Conservation (phyloP, 2,329 filamentous ascomycete species). For the Phialophora macrospora region DNA sequence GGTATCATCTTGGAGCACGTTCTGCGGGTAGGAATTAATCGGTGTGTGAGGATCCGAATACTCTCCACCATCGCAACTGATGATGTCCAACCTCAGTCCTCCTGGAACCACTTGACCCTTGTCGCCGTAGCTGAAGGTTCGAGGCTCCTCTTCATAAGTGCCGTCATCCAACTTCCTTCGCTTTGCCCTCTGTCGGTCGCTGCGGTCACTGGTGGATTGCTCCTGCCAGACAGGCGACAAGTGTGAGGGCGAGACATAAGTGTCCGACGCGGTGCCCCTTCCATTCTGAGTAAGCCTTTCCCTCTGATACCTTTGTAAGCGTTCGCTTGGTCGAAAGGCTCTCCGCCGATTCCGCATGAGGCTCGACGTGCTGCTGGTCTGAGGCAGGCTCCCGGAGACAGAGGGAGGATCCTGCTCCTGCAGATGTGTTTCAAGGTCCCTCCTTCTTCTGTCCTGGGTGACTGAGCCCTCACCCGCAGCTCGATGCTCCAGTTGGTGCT, state of each 20-base stretch:
- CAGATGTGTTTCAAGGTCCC: slow-evolving; percentile 27
- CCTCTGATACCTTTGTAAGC: slow-evolving; percentile 36
- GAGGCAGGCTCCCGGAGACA: slow-evolving; percentile 20
- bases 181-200: slow-evolving; percentile 61
- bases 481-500: slow-evolving; percentile 46
- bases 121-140: slow-evolving; percentile 76
- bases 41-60: slow-evolving; percentile 63
- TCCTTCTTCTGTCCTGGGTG: slow-evolving; percentile 32
- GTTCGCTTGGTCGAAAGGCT: slow-evolving; percentile 40
- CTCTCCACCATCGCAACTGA: slow-evolving; percentile 83
- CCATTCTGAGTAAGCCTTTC: slow-evolving; percentile 30
- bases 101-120: slow-evolving; percentile 87
- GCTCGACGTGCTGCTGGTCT: slow-evolving; percentile 24
- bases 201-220: slow-evolving; percentile 31
- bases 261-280: slow-evolving; percentile 29
- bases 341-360: slow-evolving; percentile 38
- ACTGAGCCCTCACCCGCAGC: slow-evolving; percentile 32
- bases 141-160: slow-evolving; percentile 52
- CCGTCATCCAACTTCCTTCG: slow-evolving; percentile 73
- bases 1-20: slow-evolving; percentile 79
- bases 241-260: slow-evolving; percentile 18
- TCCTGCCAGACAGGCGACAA: slow-evolving; percentile 19
- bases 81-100: slow-evolving; percentile 80
- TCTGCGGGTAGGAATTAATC: slow-evolving; percentile 70
- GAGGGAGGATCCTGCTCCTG: slow-evolving; percentile 25